Conservation (phyloP, 331 rosid species). For the Rosa hybrid region DNA sequence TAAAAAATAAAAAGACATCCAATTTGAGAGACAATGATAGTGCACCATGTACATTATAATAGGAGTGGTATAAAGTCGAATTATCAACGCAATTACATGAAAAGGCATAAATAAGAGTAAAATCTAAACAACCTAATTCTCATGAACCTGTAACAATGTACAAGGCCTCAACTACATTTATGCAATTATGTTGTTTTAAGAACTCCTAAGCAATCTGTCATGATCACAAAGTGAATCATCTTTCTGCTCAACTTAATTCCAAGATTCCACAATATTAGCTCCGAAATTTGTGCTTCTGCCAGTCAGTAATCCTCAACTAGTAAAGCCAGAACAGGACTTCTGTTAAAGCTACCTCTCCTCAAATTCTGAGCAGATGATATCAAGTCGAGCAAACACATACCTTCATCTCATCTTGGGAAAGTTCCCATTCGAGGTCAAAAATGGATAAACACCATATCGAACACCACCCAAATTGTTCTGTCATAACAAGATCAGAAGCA, state of each 20-base stretch:
- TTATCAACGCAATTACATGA: slow-evolving; percentile 31
- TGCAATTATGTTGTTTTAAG: slow-evolving; percentile 26
- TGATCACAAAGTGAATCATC: slow-evolving; percentile 13
- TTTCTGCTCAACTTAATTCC: slow-evolving; percentile 15
- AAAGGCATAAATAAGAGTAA: slow-evolving; percentile 10
- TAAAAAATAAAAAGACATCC: background rate
- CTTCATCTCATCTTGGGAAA: background rate
- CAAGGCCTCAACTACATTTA: slow-evolving; percentile 37
- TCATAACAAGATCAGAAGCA: slow-evolving; percentile 4
- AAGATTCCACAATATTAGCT: background rate
- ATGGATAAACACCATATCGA: background rate
- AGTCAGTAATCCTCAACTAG: slow-evolving; percentile 20
- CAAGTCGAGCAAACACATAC: slow-evolving; percentile 10
- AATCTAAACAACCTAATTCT: slow-evolving; percentile 30
- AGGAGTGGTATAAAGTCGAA: slow-evolving; percentile 22
- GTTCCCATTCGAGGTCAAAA: slow-evolving; percentile 12
- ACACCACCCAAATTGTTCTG: background rate
- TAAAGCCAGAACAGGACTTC: background rate
- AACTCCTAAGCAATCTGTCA: slow-evolving; percentile 25
- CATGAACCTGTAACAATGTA: slow-evolving; percentile 43
- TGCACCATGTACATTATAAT: slow-evolving; percentile 15
- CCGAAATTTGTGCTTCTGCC: background rate
- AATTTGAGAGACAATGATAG: background rate
- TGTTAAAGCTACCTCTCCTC: background rate
- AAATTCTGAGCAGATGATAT: background rate